Evolutionary conservation across 2,329 filamentous ascomycete species (phyloP), one percentile per base, ranked within the genome.

Genomic region (Colletotrichum orbiculare): DNA sequence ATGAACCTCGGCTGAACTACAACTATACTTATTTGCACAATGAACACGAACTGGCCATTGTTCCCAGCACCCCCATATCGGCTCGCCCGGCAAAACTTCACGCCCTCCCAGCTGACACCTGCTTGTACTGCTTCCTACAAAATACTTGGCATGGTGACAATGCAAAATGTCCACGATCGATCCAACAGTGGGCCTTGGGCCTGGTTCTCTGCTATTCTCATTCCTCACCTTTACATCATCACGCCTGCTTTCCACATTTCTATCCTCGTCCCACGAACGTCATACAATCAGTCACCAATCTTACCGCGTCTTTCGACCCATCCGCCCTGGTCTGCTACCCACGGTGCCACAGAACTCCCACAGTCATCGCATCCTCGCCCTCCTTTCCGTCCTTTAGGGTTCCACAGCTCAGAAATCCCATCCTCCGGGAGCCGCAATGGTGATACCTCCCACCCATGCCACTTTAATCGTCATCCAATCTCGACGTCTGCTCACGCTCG

Each of bases 211-310:
- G 11, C 35, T 41, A 34, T 45, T 38, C 35, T 55, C 50, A 39
- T 34, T 45, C 39, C 35, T 55, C 50, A 39, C 38, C 6, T 48
- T 66, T 63, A 63, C 63, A 66, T 66, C 63, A 63, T 66, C 58
- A 15, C 46, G 48, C 58, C 25, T 25, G 9, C 49, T 57, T 45
- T 17, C 34, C 17, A 43, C 11, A 49, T 46, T 50, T 49, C 52
- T 15, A 50, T 47, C 52, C 62, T 56, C 54, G 15, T 25, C 4
- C 58, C n/a, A 57, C 46, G 41, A 62, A 66, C 63, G 63, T 66
- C 58, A 66, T 66, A 49, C 57, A 45, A 33, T 25, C 35, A 15
- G 33, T n/a, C 49, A 17, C 11, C 50, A 43, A 45, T 39, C 55
- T 60, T 55, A 13, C 25, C 34, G 43, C 12, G 3, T n/a, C 17